phyloP scores from a whole-genome alignment of 2,329 filamentous ascomycete species.

The Fusarium multiceps region DNA sequence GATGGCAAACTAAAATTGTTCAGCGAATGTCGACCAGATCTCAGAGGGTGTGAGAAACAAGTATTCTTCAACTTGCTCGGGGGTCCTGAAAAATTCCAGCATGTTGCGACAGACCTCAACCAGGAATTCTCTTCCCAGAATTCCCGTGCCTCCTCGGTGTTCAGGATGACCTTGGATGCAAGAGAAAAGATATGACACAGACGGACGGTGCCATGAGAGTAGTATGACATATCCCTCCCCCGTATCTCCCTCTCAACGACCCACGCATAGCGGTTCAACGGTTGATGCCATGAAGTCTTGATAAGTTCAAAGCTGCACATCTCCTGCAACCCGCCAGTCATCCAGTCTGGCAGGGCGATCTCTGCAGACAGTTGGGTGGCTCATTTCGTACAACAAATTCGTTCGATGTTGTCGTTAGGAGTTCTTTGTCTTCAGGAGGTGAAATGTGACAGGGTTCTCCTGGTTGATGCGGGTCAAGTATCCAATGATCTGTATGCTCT shows the following conservation, averaged over 20 bases:
- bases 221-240: rapidly evolving
- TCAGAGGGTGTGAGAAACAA: background rate
- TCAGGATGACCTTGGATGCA: background rate
- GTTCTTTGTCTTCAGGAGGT: background rate
- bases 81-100: background rate
- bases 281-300: background rate
- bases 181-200: background rate
- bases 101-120: background rate
- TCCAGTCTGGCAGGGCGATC: background rate
- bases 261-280: background rate
- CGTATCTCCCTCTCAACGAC: background rate
- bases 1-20: background rate
- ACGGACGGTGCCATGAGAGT: background rate
- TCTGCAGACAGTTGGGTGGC: background rate
- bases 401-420: background rate
- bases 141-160: no score
- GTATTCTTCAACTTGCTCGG: background rate
- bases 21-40: background rate
- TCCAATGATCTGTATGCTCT: background rate
- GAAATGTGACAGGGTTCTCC: background rate
- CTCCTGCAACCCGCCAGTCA: background rate
- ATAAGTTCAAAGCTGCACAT: background rate
- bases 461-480: background rate
- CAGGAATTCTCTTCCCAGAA: background rate
- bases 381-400: background rate